Base-by-base conservation (phyloP, 2,329 filamentous ascomycete genomes). In the Xylaria hypoxylon region DNA sequence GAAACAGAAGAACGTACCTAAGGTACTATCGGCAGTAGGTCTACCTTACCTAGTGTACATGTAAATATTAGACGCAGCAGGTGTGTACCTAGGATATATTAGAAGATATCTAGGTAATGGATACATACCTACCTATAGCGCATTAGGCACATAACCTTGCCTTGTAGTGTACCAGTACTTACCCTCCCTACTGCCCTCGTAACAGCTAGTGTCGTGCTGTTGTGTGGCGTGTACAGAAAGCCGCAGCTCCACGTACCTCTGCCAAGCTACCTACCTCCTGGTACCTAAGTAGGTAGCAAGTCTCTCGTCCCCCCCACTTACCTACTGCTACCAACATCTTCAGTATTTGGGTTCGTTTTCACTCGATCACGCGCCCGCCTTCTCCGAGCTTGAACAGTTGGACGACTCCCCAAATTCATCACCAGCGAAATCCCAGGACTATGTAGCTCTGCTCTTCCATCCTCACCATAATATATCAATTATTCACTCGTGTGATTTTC, bases 321-420 rank as follows among this genome's bases (percentile, higher is more conserved):
- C 52, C 22, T n/a, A 8, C 35, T 42, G 6, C 22, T 22, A 8
- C n/a, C 38, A 42, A 56, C 64, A 45, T 67, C 50, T 28, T 33
- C 48, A 57, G 60, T 22, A 24, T 52, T 63, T 55, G 40, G 26
- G 45, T 22, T 59, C 48, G 48, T 59, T 50, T 66, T 63, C 24
- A 45, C 53, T 63, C 55, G 24, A 63, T 63, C 59, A 63, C 64
- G 64, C 64, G 64, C 64, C 47, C 22, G 38, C 24, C 52, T 47
- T 35, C 50, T 45, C 44, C 10, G 42, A 52, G 33, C 44, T n/a
- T 19, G 10, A 28, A 15, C 4, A 38, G n/a, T n/a, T n/a, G n/a
- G 35, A 45, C 17, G n/a, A 17, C 44, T 19, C n/a, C 57, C 47
- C 50, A 38, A 40, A 15, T 40, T 33, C 63, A 55, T 42, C 59